Evolutionary conservation across 1,284 basidiomycete species (phyloP).

Genomic region (Pseudozyma thailandica): DNA sequence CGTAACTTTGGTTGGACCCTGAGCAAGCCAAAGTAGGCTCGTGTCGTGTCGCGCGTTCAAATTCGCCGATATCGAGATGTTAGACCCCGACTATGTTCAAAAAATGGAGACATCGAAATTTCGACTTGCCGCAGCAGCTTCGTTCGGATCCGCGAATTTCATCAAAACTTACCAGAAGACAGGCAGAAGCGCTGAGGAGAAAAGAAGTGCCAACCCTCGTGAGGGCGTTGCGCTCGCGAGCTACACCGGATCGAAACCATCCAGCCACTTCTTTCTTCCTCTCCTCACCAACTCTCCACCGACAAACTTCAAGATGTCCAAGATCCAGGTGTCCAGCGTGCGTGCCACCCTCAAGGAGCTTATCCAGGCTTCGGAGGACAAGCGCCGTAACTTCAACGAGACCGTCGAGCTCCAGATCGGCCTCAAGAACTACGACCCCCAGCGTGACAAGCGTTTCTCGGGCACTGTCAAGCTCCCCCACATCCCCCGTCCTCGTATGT

Average conservation of each 20-base stretch:
- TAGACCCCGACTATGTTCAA: neutral
- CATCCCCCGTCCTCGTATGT: constrained; percentile 98
- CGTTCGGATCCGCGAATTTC: constrained; percentile 23
- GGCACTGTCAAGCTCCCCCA: constrained; percentile 81
- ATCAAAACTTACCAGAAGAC: neutral
- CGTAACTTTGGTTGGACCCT: constrained; percentile 37
- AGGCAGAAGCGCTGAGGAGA: neutral
- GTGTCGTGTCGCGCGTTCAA: constrained; percentile 39
- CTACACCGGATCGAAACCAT: constrained; percentile 11
- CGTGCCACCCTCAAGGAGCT: constrained; percentile 64
- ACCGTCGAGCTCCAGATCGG: constrained; percentile 69
- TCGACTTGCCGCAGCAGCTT: constrained; percentile 30
- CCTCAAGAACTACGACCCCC: constrained; percentile 68
- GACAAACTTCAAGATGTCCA: constrained; percentile 51
- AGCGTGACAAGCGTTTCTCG: constrained; percentile 69
- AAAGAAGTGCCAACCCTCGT: neutral
- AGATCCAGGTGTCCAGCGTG: constrained; percentile 66
- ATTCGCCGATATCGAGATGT: constrained; percentile 1
- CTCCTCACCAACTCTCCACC: constrained; percentile 31
- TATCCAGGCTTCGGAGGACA: constrained; percentile 65
- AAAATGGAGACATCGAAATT: neutral
- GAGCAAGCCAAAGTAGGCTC: neutral
- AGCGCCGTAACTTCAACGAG: constrained; percentile 68
- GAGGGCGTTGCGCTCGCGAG: too few relatives aligned
- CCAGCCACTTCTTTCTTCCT: neutral